These are phyloP conservation scores for Gnomoniopsis sp. DNA, from an alignment of 2,329 filamentous ascomycete species.

Conservation along the genomic window DNA sequence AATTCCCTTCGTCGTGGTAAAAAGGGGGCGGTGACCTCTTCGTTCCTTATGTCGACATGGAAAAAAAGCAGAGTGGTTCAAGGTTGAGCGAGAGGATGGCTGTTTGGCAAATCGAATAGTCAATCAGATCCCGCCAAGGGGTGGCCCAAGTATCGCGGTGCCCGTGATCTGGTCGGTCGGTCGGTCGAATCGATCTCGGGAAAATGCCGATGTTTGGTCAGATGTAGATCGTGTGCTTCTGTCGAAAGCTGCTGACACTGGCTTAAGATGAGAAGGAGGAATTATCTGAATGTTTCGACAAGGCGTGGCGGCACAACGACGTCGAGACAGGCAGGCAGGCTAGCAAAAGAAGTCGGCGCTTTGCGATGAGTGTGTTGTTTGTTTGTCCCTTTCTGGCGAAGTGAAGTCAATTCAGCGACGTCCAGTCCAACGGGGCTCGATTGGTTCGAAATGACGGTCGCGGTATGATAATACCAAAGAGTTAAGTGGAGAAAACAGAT, in stretches of 20 bases:
- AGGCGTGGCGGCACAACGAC: conserved; percentile 3
- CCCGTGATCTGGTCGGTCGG: conserved; percentile 1
- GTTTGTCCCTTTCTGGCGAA: background rate
- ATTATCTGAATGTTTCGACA: background rate
- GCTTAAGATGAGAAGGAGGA: background rate
- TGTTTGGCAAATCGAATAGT: background rate
- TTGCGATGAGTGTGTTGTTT: background rate
- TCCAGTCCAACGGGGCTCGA: background rate
- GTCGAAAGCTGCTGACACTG: background rate
- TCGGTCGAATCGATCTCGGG: conserved; percentile 2
- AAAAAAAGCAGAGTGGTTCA: background rate
- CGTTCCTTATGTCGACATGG: conserved; percentile 15
- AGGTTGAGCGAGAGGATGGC: background rate
- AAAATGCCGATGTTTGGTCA: background rate
- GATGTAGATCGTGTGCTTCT: background rate
- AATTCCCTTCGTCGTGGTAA: background rate
- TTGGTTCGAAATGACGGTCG: conserved; percentile 11
- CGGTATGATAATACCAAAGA: conserved; percentile 13
- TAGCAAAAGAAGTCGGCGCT: conserved; percentile 12
- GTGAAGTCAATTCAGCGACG: conserved; percentile 18
- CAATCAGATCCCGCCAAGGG: background rate
- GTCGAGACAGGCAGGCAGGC: background rate
- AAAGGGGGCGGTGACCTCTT: background rate
- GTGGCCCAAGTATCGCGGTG: background rate
- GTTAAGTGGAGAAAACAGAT: background rate